A percentile compares a stretch with the other conserved stretches of the same genome.
These are phyloP conservation scores for Bryopsis sp. DNA, from an alignment of 139 green algal genomes.

Conservation along the genomic window DNA sequence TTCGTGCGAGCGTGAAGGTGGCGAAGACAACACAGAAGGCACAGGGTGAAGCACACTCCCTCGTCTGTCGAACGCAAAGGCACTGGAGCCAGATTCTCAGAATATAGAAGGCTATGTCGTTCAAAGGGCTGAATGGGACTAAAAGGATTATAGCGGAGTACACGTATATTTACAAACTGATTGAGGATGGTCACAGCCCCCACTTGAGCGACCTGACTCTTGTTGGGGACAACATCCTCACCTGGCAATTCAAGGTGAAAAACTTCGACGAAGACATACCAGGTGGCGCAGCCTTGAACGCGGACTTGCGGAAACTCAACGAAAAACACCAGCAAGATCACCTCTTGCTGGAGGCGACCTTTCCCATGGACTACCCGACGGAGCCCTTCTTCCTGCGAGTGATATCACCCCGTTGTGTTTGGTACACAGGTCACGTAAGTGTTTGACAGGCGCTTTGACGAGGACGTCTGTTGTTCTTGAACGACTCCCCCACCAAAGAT, in stretches of 20 bases:
- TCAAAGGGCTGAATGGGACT: background rate
- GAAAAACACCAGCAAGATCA: constrained; percentile 16
- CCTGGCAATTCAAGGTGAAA: constrained; percentile 22
- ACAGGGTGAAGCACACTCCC: too few species aligned
- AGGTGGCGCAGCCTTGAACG: constrained; percentile 20
- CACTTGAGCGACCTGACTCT: background rate
- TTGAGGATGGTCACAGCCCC: background rate
- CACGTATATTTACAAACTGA: background rate
- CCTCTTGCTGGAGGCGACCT: constrained; percentile 24
- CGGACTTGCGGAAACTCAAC: constrained; percentile 15
- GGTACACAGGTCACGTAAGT: constrained; percentile 29
- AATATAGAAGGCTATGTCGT: too few species aligned
- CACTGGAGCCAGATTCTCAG: too few species aligned
- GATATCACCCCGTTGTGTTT: constrained; percentile 17
- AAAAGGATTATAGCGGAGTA: background rate
- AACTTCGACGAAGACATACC: constrained; percentile 26
- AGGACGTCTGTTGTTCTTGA: too few species aligned
- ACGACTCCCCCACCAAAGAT: too few species aligned
- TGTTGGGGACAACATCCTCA: background rate
- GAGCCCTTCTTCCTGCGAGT: constrained; percentile 30
- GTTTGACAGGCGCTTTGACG: too few species aligned
- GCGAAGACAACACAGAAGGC: too few species aligned
- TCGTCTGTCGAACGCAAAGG: too few species aligned
- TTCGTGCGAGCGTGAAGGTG: too few species aligned
- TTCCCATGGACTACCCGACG: constrained; percentile 25